Evolutionary conservation across 169 alveolate genomes (phyloP).

Genomic region (Plasmodium gonderi): DNA sequence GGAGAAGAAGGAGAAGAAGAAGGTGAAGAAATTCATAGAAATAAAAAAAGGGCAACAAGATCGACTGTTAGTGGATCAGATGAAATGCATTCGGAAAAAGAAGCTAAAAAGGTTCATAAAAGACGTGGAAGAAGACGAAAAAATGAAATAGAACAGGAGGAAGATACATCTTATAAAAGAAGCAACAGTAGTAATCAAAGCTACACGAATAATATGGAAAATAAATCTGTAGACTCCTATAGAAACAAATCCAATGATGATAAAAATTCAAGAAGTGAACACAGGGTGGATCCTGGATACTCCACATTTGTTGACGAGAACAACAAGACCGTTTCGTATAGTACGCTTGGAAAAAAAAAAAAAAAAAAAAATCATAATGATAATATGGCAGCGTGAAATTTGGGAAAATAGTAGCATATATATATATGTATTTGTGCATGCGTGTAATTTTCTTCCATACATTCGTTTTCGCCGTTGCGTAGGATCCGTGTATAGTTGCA

Average conservation of each 20-base stretch:
- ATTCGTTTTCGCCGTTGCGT: too few species aligned
- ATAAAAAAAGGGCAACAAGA: slow-evolving; percentile 20
- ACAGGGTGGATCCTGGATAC: slow-evolving; percentile 15
- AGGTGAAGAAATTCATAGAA: slow-evolving; percentile 4
- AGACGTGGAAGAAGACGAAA: slow-evolving; percentile 62
- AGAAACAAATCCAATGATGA: background rate
- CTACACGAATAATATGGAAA: background rate
- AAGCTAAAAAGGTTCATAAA: slow-evolving; percentile 13
- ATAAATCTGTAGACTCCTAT: background rate
- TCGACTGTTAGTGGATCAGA: slow-evolving; percentile 54
- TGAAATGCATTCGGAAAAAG: slow-evolving; percentile 30
- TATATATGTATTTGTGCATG: background rate
- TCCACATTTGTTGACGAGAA: slow-evolving; percentile 66
- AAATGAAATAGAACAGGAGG: slow-evolving; percentile 1
- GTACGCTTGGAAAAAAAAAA: slow-evolving; percentile 9
- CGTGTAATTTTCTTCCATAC: too few species aligned
- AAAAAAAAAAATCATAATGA: background rate
- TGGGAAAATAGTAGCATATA: background rate
- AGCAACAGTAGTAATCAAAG: background rate
- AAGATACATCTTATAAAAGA: slow-evolving; percentile 11
- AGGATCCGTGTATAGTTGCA: too few species aligned
- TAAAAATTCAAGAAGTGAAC: slow-evolving; percentile 2
- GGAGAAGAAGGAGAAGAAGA: too few species aligned
- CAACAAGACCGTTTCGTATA: slow-evolving; percentile 50
- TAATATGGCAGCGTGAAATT: too few species aligned